A percentile compares a stretch with the other conserved stretches of the same genome.
Evolutionary conservation across 192 early-diverging fungal species (phyloP).

Genomic region (Coemansia sp.): DNA sequence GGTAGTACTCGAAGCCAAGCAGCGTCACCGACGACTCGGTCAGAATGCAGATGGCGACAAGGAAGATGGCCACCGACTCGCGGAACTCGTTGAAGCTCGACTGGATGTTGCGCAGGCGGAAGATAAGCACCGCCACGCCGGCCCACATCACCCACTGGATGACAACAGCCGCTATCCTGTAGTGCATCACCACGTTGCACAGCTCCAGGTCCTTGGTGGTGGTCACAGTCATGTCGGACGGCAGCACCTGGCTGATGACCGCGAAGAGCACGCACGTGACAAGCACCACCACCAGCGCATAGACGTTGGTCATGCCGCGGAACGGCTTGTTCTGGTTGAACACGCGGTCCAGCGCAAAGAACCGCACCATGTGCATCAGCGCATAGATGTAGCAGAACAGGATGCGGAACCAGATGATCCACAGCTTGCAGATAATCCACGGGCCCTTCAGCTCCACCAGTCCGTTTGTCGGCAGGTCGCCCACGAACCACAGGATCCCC

Average conservation of each 20-base stretch:
- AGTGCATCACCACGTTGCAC: slow-evolving; percentile 23
- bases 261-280: slow-evolving; percentile 16
- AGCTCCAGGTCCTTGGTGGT: slow-evolving; percentile 5
- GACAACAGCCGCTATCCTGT: slow-evolving; percentile 23
- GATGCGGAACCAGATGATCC: slow-evolving; percentile 47
- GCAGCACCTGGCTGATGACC: slow-evolving; percentile 29
- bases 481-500: slow-evolving; percentile 47
- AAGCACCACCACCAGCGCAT: slow-evolving; percentile 6
- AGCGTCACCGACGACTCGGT: slow-evolving; percentile 38
- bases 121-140: slow-evolving; percentile 33
- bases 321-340: slow-evolving; percentile 53
- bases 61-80: slow-evolving; percentile 42
- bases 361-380: slow-evolving; percentile 33
- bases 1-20: slow-evolving; percentile 27
- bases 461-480: slow-evolving; percentile 36
- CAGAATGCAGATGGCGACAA: slow-evolving; percentile 26
- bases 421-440: slow-evolving; percentile 43
- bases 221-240: slow-evolving; percentile 11
- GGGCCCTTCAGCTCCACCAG: slow-evolving; percentile 26
- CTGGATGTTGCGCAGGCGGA: slow-evolving; percentile 50
- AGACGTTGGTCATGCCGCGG: slow-evolving; percentile 18
- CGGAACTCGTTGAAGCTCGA: slow-evolving; percentile 53
- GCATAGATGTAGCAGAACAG: slow-evolving; percentile 36
- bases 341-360: slow-evolving; percentile 47
- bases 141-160: slow-evolving; percentile 45